Evolutionary conservation across 2,329 filamentous ascomycete genomes (phyloP).

Genomic region (Arthroderma sp.): DNA sequence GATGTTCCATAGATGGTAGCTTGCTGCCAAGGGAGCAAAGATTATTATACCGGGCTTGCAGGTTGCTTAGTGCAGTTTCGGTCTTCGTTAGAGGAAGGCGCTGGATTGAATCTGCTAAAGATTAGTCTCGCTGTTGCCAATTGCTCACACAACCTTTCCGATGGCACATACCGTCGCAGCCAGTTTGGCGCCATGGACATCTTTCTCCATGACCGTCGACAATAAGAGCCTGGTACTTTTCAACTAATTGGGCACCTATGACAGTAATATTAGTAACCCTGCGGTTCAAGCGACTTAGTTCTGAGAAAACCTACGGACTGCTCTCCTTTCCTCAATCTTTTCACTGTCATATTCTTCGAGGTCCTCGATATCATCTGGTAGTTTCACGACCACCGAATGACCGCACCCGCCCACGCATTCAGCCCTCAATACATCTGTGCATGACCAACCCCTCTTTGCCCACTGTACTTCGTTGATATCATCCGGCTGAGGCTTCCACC

Average conservation of each 20-base stretch:
- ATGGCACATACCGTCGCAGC: constrained; percentile 59
- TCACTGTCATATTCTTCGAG: constrained; percentile 33
- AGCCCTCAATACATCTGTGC: constrained; percentile 69
- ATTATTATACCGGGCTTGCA: constrained; percentile 52
- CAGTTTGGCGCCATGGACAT: constrained; percentile 74
- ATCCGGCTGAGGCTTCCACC: constrained; percentile 88
- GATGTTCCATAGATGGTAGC: constrained; percentile 19
- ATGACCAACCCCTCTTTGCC: constrained; percentile 88
- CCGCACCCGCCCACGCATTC: constrained; percentile 69
- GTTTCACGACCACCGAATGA: constrained; percentile 68
- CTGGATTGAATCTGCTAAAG: constrained; percentile 45
- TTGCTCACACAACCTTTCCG: not conserved
- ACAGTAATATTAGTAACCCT: not conserved
- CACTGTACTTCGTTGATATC: constrained; percentile 79
- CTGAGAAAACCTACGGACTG: constrained; percentile 26
- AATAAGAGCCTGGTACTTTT: constrained; percentile 62
- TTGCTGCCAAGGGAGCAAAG: constrained; percentile 27
- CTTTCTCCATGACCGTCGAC: constrained; percentile 61
- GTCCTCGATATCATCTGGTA: constrained; percentile 52
- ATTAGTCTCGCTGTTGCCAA: not conserved
- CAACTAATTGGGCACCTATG: constrained; percentile 52
- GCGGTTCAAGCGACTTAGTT: not conserved
- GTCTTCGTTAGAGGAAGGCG: constrained; percentile 52
- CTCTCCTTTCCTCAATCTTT: constrained; percentile 28
- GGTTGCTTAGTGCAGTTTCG: constrained; percentile 41